Conservation (phyloP, 176 grass and related monocot species). For the Oryza meridionalis region DNA sequence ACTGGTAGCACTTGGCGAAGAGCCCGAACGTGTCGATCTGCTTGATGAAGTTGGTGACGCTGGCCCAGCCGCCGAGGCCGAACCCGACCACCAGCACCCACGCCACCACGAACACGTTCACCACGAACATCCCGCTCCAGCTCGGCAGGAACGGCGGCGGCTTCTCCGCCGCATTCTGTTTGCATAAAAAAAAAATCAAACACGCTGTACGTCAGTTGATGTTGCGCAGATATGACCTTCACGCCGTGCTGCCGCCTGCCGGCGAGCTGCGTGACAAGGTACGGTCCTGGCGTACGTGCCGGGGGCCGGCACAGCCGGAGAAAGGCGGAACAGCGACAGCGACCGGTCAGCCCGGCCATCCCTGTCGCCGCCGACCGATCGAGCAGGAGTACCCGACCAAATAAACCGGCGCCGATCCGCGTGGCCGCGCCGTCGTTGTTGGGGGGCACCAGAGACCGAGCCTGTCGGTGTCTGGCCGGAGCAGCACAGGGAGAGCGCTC, state of each 20-base stretch:
- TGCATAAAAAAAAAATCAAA: not conserved
- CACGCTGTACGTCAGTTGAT: not conserved
- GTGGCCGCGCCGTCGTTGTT: not conserved
- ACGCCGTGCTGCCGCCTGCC: not conserved
- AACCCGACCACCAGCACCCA: constrained; percentile 87
- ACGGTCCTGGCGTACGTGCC: not conserved
- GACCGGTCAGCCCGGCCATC: not conserved
- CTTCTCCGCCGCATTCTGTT: constrained; percentile 82
- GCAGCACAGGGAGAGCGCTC: not conserved
- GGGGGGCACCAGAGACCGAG: not conserved
- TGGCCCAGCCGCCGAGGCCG: constrained; percentile 80
- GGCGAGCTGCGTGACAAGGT: not conserved
- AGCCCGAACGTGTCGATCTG: constrained; percentile 83
- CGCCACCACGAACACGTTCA: constrained; percentile 72
- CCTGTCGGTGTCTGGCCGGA: not conserved
- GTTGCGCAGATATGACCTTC: not conserved
- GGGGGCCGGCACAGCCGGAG: not conserved
- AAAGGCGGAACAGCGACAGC: constrained; percentile 18
- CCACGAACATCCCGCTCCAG: constrained; percentile 72
- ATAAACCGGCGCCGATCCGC: not conserved
- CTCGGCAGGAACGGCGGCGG: constrained; percentile 69
- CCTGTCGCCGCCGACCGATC: not conserved
- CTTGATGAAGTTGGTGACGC: constrained; percentile 71
- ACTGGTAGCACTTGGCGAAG: constrained; percentile 85
- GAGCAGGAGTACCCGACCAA: not conserved